These are phyloP conservation scores for Aspergillus kassunensis DNA, from an alignment of 495 filamentous ascomycete genomes.

Conservation along the genomic window DNA sequence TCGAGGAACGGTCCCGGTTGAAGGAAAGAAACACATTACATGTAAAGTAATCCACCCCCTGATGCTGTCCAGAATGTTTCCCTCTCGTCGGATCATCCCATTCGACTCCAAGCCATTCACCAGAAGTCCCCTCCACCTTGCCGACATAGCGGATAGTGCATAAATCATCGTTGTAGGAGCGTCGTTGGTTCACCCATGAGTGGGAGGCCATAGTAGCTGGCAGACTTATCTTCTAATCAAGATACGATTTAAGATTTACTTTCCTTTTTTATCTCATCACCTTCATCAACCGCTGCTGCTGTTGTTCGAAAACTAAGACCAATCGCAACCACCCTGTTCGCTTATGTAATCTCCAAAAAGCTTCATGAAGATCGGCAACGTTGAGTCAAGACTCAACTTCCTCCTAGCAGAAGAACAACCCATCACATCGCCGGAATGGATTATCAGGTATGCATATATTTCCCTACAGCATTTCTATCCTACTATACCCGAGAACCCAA, in stretches of 20 bases:
- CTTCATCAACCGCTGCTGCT: too few relatives aligned
- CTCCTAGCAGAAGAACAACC: neutral
- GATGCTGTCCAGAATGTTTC: constrained; percentile 84
- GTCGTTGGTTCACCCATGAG: constrained; percentile 59
- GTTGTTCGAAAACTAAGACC: too few relatives aligned
- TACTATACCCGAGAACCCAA: too few relatives aligned
- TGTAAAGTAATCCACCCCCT: constrained; percentile 74
- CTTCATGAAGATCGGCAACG: too few relatives aligned
- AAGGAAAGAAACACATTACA: constrained; percentile 50
- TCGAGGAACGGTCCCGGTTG: too few relatives aligned
- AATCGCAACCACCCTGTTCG: constrained; percentile 11
- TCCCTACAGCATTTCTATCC: too few relatives aligned
- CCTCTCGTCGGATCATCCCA: constrained; percentile 86
- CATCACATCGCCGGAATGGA: constrained; percentile 42
- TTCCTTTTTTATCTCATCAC: too few relatives aligned
- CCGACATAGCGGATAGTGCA: constrained; percentile 88
- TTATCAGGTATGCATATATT: constrained; percentile 47
- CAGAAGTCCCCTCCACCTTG: constrained; percentile 66
- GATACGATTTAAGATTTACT: neutral
- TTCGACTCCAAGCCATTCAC: constrained; percentile 90
- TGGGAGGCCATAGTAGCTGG: constrained; percentile 22
- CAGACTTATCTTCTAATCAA: neutral
- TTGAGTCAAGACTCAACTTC: constrained; percentile 1
- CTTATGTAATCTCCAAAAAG: constrained; percentile 28
- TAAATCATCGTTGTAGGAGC: constrained; percentile 67